Conservation (phyloP, 2,329 filamentous ascomycete genomes). For the Sordariomycetes sp. region DNA sequence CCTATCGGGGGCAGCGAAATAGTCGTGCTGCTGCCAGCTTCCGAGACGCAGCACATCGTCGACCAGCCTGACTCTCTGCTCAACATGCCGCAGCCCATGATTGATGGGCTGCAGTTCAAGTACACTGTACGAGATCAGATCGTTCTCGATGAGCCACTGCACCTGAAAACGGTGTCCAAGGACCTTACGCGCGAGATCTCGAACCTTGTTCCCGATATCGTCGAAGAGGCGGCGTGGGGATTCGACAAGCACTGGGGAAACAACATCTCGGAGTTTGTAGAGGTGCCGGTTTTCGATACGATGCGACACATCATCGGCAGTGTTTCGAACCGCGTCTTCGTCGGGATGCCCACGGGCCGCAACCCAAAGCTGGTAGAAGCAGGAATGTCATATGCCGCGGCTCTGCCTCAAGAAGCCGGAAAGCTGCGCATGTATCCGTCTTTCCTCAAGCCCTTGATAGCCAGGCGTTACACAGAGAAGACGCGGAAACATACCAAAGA, state of each 20-base stretch:
- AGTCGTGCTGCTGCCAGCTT: slow-evolving; percentile 2
- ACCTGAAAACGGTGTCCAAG: slow-evolving; percentile 2
- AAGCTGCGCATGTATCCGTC: too few species aligned
- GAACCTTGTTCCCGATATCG: neutral
- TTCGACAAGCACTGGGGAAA: slow-evolving; percentile 3
- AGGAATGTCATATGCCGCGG: too few species aligned
- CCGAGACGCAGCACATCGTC: slow-evolving; percentile 2
- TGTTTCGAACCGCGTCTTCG: too few species aligned
- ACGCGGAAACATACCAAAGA: too few species aligned
- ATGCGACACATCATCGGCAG: too few species aligned
- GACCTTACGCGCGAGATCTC: slow-evolving; percentile 3
- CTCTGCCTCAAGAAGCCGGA: too few species aligned
- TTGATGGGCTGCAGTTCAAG: slow-evolving; percentile 4
- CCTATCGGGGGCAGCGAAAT: slow-evolving; percentile 1
- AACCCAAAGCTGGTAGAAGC: too few species aligned
- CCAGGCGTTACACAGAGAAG: too few species aligned
- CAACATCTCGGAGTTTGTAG: too few species aligned
- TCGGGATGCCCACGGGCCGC: too few species aligned
- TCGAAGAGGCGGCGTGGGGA: slow-evolving; percentile 1
- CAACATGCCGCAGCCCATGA: slow-evolving; percentile 1
- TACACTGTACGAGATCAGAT: slow-evolving; percentile 3
- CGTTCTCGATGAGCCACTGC: slow-evolving; percentile 1
- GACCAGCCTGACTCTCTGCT: slow-evolving; percentile 4
- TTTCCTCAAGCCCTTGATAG: too few species aligned
- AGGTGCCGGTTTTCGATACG: too few species aligned